phyloP scores from a whole-genome alignment of 1,139 yeast genomes.

The Scheffersomyces insectosa region DNA sequence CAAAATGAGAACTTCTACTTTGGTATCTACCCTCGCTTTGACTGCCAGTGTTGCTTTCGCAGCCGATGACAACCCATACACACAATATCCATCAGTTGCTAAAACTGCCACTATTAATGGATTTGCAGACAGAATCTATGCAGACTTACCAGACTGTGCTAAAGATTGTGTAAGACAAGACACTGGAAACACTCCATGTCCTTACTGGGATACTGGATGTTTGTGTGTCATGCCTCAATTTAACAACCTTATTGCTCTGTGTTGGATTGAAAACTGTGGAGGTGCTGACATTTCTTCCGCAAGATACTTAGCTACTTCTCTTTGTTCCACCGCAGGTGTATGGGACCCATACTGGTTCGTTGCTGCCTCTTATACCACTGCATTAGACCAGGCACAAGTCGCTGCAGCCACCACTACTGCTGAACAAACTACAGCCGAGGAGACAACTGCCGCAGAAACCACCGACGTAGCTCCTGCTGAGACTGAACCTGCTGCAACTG shows the following conservation, averaged over 20 bases:
- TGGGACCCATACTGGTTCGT: slow-evolving; percentile 37
- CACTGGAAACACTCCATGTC: slow-evolving; percentile 44
- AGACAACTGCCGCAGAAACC: neutral
- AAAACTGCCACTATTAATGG: slow-evolving; percentile 53
- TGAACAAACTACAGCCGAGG: neutral
- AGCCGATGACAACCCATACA: slow-evolving; percentile 15
- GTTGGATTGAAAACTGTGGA: slow-evolving; percentile 41
- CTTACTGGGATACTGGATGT: slow-evolving; percentile 59
- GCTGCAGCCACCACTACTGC: neutral
- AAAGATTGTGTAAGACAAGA: slow-evolving; percentile 33
- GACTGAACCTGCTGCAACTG: neutral
- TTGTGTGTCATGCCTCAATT: slow-evolving; percentile 52
- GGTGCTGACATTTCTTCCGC: slow-evolving; percentile 41
- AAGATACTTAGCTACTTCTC: slow-evolving; percentile 39
- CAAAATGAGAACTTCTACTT: neutral
- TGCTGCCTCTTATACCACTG: slow-evolving; percentile 31
- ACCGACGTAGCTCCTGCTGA: neutral
- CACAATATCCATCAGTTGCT: slow-evolving; percentile 49
- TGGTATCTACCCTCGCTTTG: neutral
- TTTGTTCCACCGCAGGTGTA: slow-evolving; percentile 47
- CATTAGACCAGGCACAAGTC: neutral
- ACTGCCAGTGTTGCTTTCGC: slow-evolving; percentile 1
- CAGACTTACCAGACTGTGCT: slow-evolving; percentile 41
- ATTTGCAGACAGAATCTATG: slow-evolving; percentile 50
- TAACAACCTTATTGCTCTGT: slow-evolving; percentile 44